These are phyloP conservation scores for Naematelia aurantialba DNA, from an alignment of 768 basidiomycete species.

Conservation along the genomic window DNA sequence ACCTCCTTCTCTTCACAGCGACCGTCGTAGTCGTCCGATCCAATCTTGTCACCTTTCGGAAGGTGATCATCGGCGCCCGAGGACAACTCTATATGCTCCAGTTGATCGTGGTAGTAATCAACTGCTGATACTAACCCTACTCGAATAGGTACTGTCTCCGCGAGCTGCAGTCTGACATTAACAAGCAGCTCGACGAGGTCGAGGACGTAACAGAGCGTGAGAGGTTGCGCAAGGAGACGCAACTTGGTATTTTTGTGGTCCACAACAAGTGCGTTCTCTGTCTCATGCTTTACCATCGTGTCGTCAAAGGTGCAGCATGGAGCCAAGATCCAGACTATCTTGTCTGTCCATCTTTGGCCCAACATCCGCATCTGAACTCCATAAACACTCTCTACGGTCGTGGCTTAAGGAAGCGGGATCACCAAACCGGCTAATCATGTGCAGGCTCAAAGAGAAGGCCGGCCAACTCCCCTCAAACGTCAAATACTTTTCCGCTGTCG, in stretches of 20 bases:
- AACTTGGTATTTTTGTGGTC: constrained; percentile 83
- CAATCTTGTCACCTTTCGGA: not conserved
- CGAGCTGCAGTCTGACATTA: constrained; percentile 83
- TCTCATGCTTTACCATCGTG: not conserved
- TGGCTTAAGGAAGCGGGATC: no score
- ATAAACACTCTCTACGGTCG: no score
- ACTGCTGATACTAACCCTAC: constrained; percentile 2
- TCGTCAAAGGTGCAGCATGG: not conserved
- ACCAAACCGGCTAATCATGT: not conserved
- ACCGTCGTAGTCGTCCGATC: not conserved
- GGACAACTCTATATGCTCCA: constrained; percentile 2
- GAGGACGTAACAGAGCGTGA: constrained; percentile 68
- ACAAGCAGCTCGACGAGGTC: constrained; percentile 58
- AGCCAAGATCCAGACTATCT: no score
- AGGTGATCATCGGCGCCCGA: not conserved
- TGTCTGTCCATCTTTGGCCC: no score
- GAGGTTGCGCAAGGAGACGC: constrained; percentile 68
- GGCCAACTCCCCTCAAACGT: constrained; percentile 65
- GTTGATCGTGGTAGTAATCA: no score
- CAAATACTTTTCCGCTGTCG: constrained; percentile 76
- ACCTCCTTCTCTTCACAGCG: constrained; percentile 1
- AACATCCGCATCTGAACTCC: no score
- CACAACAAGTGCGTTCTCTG: constrained; percentile 51
- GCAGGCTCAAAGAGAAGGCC: constrained; percentile 79
- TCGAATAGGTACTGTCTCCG: constrained; percentile 72